Percentiles rank a stretch among this genome's conserved stretches.
phyloP scores from a whole-genome alignment of 2,329 filamentous ascomycete genomes.

The Colletotrichum sp. region DNA sequence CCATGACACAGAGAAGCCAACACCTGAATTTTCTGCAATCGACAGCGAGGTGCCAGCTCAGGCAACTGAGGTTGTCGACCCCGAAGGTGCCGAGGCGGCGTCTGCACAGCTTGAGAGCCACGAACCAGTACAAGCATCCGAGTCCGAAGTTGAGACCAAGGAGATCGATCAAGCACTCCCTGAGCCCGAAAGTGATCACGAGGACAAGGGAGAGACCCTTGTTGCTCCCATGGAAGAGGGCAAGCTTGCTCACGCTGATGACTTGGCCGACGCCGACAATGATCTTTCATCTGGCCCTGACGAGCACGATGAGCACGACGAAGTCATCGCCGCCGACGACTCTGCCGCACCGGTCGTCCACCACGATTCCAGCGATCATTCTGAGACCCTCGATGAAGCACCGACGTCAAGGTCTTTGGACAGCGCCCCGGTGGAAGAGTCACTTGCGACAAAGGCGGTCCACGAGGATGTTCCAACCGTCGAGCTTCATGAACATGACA shows the following conservation, averaged over 20 bases:
- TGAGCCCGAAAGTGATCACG: not conserved
- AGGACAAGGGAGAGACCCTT: not conserved
- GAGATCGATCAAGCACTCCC: not conserved
- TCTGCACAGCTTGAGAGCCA: not conserved
- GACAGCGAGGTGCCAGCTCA: not conserved
- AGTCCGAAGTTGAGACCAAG: not conserved
- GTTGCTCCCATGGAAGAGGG: not conserved
- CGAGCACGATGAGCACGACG: not conserved
- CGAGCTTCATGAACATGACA: not conserved
- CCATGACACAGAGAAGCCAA: not conserved
- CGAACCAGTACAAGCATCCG: not conserved
- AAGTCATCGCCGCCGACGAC: not conserved
- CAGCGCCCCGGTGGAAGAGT: not conserved
- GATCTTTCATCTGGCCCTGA: not conserved
- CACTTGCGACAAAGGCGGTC: not conserved
- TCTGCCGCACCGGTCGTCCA: not conserved
- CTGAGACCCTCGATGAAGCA: not conserved
- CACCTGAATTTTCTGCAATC: not conserved
- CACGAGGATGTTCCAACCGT: not conserved
- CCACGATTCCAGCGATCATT: not conserved
- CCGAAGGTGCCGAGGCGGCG: not conserved
- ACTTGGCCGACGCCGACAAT: not conserved
- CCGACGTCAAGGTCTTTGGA: not conserved
- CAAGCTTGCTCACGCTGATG: not conserved
- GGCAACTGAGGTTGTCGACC: not conserved